These are phyloP conservation scores for Phytophthora rubi DNA, from an alignment of 352 stramenopile genomes.

Conservation along the genomic window DNA sequence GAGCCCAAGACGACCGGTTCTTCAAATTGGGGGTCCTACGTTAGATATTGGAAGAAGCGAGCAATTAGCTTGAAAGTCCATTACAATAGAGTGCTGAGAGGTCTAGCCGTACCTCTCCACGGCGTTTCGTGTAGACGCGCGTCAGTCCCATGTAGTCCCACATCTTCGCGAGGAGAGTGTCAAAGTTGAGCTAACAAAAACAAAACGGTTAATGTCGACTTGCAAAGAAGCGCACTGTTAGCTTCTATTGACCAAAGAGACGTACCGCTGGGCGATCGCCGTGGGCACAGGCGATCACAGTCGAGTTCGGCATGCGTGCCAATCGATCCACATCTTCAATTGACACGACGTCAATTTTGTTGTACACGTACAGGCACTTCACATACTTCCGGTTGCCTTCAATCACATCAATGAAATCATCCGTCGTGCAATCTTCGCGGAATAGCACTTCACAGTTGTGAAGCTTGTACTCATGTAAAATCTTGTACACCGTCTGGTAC, in stretches of 20 bases:
- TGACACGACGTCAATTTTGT: conserved; percentile 99
- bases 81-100: background rate
- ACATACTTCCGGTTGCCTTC: conserved; percentile 99
- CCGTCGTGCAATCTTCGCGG: conserved; percentile 96
- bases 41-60: conserved; percentile 26
- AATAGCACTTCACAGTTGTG: conserved; percentile 98
- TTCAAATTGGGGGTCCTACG: conserved; percentile 71
- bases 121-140: conserved; percentile 89
- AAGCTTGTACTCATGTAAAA: conserved; percentile 97
- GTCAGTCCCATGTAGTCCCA: conserved; percentile 92
- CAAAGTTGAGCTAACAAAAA: conserved; percentile 95
- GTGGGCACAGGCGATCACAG: conserved; percentile 95
- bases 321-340: conserved; percentile 99
- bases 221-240: background rate
- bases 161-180: conserved; percentile 90
- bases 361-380: conserved; percentile 99
- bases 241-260: background rate
- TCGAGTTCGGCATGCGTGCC: conserved; percentile 95
- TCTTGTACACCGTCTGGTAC: conserved; percentile 91
- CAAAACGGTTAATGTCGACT: conserved; percentile 1
- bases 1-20: conserved; percentile 88
- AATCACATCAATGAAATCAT: conserved; percentile 99
- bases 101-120: conserved; percentile 65
- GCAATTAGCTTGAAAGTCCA: background rate
- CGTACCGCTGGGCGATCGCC: conserved; percentile 72